Evolutionary conservation across 257 asterid genomes (phyloP).

Genomic region (Mentha longifolia): DNA sequence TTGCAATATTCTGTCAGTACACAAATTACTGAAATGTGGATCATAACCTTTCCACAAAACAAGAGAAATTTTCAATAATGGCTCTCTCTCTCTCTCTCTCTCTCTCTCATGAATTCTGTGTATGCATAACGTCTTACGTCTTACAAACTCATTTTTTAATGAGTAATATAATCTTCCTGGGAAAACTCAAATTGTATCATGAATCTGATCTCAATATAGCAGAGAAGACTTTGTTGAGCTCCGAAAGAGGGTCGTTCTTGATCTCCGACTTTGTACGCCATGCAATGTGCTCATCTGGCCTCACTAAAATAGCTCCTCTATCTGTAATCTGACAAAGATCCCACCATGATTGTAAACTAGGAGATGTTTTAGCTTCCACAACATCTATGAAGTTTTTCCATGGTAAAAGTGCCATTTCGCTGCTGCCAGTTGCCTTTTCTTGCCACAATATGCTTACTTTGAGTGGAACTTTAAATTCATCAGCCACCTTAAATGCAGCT

Average conservation of each 20-base stretch:
- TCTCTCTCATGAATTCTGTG: not conserved
- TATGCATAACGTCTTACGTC: no score
- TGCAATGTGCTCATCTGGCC: conserved; percentile 94
- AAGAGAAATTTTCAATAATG: conserved; percentile 7
- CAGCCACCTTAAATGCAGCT: conserved; percentile 71
- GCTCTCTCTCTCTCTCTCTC: not conserved
- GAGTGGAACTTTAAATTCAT: conserved; percentile 49
- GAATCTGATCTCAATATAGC: conserved; percentile 49
- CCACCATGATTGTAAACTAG: conserved; percentile 77
- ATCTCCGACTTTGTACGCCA: conserved; percentile 63
- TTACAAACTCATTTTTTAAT: no score
- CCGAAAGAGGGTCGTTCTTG: conserved; percentile 41
- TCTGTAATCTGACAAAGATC: conserved; percentile 72
- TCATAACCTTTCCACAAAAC: not conserved
- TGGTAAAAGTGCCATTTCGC: conserved; percentile 53
- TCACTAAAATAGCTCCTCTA: conserved; percentile 79
- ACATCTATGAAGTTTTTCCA: conserved; percentile 69
- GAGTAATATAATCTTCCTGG: no score
- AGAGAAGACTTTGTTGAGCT: conserved; percentile 56
- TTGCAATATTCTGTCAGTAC: no score
- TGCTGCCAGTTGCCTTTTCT: conserved; percentile 42
- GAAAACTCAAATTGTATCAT: not conserved
- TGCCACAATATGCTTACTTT: conserved; percentile 82
- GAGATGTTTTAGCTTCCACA: conserved; percentile 48
- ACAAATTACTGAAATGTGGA: no score